A percentile compares a stretch with the other conserved stretches of the same genome.
Evolutionary conservation across 768 basidiomycete species (phyloP).

Genomic region (Chalciporus pseudorubinellus): DNA sequence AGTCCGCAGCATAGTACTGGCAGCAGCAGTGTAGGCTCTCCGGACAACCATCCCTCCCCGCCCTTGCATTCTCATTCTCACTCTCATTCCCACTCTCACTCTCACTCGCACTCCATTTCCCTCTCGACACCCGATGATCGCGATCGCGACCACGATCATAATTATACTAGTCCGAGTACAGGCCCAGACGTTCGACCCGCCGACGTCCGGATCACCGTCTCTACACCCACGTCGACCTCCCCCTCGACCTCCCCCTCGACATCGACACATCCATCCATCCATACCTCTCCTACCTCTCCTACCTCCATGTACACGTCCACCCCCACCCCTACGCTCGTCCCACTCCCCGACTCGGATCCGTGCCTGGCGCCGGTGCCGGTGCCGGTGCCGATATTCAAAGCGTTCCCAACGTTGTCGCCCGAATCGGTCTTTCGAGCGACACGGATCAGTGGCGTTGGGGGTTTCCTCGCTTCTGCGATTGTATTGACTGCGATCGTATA

Average conservation of each 20-base stretch:
- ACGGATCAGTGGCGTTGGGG: slow-evolving; percentile 8
- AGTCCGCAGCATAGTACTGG: background rate
- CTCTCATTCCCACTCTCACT: background rate
- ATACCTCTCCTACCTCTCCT: too few species aligned
- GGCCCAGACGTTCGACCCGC: background rate
- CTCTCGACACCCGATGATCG: background rate
- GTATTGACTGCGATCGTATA: slow-evolving; percentile 20
- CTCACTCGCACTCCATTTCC: background rate
- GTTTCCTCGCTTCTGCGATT: slow-evolving; percentile 2
- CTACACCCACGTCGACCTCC: background rate
- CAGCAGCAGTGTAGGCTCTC: background rate
- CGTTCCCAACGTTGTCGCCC: slow-evolving; percentile 11
- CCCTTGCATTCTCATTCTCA: background rate
- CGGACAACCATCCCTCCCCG: background rate
- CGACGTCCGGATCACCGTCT: slow-evolving; percentile 4
- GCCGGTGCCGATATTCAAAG: slow-evolving; percentile 7
- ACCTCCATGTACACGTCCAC: background rate
- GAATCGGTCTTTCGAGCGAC: slow-evolving; percentile 9
- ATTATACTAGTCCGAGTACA: background rate
- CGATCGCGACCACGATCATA: background rate
- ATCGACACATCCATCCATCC: background rate
- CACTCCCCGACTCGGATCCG: background rate
- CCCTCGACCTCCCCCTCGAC: background rate
- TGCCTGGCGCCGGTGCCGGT: background rate
- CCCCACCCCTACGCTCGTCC: background rate